Conservation (phyloP, 352 stramenopile genomes). For the Phytopythium kandeliae region DNA sequence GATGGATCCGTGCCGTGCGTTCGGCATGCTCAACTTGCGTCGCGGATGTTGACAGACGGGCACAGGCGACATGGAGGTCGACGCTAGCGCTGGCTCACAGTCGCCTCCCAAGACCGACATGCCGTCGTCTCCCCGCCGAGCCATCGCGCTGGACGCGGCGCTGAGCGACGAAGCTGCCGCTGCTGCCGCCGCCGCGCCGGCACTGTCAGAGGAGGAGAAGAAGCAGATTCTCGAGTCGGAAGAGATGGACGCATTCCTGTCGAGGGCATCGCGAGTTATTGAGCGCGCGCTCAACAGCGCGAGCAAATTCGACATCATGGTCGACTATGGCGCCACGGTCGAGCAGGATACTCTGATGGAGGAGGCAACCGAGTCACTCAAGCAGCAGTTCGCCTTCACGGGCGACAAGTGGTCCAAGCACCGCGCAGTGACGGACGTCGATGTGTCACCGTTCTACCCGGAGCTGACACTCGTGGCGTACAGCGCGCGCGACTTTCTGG, state of each 20-base stretch:
- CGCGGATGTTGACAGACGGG: constrained; percentile 9
- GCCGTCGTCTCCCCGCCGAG: constrained; percentile 37
- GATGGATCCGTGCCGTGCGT: not conserved
- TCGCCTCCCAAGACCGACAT: constrained; percentile 26
- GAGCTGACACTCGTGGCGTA: constrained; percentile 72
- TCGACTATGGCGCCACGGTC: constrained; percentile 75
- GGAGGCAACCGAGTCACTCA: constrained; percentile 59
- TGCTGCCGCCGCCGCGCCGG: constrained; percentile 17
- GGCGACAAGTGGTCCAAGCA: constrained; percentile 81
- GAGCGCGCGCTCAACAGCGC: constrained; percentile 73
- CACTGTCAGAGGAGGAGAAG: constrained; percentile 54
- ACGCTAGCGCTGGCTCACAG: constrained; percentile 12
- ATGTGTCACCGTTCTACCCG: constrained; percentile 79
- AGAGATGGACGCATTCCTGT: constrained; percentile 70
- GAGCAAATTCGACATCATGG: constrained; percentile 80
- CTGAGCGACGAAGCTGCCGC: constrained; percentile 20
- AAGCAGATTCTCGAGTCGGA: constrained; percentile 68
- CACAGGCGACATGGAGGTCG: constrained; percentile 36
- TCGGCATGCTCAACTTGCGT: not conserved
- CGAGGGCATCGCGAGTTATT: constrained; percentile 71
- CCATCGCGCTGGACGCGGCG: constrained; percentile 45
- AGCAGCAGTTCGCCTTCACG: constrained; percentile 62
- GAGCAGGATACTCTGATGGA: constrained; percentile 51
- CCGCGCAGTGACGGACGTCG: constrained; percentile 77
- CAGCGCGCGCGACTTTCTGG: constrained; percentile 61